Percentiles rank a stretch among this genome's conserved stretches.
Evolutionary conservation across 2,329 filamentous ascomycete species (phyloP).

Genomic region (Aspergillus sp.): DNA sequence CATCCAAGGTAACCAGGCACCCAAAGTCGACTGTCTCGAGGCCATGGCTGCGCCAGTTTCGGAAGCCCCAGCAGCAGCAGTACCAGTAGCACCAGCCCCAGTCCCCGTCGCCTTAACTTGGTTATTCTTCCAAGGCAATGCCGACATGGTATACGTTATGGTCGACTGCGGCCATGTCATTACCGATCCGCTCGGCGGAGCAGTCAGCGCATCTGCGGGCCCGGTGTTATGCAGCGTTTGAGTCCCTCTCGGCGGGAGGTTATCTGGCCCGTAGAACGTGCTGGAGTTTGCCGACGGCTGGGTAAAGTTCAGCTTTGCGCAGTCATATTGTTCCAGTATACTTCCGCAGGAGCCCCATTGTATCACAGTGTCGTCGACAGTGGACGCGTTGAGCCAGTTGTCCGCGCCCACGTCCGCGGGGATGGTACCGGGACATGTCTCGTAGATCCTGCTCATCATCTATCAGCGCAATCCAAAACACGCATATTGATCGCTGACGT

Average conservation of each 20-base stretch:
- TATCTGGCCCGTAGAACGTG: constrained; percentile 10
- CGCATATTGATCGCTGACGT: not conserved
- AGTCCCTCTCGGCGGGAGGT: constrained; percentile 14
- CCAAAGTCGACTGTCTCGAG: too few relatives aligned
- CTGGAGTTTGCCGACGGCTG: constrained; percentile 8
- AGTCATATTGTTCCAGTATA: constrained; percentile 12
- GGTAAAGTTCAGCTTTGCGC: not conserved
- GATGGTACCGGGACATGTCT: constrained; percentile 14
- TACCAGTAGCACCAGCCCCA: too few relatives aligned
- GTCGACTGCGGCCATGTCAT: too few relatives aligned
- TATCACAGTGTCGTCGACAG: not conserved
- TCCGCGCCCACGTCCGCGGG: constrained; percentile 10
- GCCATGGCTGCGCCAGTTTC: too few relatives aligned
- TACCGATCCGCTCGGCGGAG: too few relatives aligned
- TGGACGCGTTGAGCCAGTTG: not conserved
- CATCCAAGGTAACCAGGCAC: too few relatives aligned
- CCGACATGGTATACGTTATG: too few relatives aligned
- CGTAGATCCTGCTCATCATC: constrained; percentile 8
- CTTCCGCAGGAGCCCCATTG: constrained; percentile 13
- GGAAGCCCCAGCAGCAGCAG: too few relatives aligned
- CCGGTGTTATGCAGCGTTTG: constrained; percentile 12
- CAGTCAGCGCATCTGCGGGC: too few relatives aligned
- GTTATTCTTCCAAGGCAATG: too few relatives aligned
- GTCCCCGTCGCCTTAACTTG: too few relatives aligned
- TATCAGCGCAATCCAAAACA: not conserved